Conservation (phyloP, 768 basidiomycete genomes). For the Gymnopilus junonius region DNA sequence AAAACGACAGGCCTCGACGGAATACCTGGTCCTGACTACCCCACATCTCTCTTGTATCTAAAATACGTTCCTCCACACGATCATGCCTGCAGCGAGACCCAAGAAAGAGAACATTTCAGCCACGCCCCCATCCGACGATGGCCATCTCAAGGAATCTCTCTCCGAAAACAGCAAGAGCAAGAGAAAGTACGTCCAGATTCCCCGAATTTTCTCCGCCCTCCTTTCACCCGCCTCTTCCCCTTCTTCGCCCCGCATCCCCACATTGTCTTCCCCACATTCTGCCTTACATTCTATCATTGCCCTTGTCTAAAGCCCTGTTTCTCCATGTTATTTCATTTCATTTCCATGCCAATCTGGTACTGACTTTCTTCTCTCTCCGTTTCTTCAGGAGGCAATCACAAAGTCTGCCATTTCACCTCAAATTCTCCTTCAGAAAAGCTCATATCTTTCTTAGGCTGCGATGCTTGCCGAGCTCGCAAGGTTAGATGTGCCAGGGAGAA, state of each 20-base stretch:
- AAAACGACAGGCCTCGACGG: conserved; percentile 35
- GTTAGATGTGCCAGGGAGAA: conserved; percentile 84
- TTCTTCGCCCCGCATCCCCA: conserved; percentile 48
- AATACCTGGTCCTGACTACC: conserved; percentile 28
- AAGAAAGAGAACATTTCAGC: conserved; percentile 69
- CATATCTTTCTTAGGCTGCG: conserved; percentile 62
- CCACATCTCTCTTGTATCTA: conserved; percentile 34
- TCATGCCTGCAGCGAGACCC: conserved; percentile 69
- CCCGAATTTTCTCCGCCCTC: conserved; percentile 62
- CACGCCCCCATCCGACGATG: conserved; percentile 70
- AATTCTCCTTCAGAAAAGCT: conserved; percentile 2
- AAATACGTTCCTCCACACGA: conserved; percentile 35
- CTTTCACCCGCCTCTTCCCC: conserved; percentile 34
- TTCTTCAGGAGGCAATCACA: conserved; percentile 78
- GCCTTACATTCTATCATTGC: conserved; percentile 24
- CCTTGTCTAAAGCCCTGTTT: conserved; percentile 11
- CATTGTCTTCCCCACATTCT: conserved; percentile 32
- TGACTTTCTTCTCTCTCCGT: conserved; percentile 37
- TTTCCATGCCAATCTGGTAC: conserved; percentile 26
- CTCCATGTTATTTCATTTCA: conserved; percentile 43
- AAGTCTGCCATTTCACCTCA: conserved; percentile 51
- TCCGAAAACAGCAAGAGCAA: conserved; percentile 77
- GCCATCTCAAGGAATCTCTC: conserved; percentile 53
- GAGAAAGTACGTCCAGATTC: conserved; percentile 71
- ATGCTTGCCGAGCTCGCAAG: conserved; percentile 86